Evolutionary conservation across 441 rosid species (phyloP).

Genomic region (Bruguiera hainesii): DNA sequence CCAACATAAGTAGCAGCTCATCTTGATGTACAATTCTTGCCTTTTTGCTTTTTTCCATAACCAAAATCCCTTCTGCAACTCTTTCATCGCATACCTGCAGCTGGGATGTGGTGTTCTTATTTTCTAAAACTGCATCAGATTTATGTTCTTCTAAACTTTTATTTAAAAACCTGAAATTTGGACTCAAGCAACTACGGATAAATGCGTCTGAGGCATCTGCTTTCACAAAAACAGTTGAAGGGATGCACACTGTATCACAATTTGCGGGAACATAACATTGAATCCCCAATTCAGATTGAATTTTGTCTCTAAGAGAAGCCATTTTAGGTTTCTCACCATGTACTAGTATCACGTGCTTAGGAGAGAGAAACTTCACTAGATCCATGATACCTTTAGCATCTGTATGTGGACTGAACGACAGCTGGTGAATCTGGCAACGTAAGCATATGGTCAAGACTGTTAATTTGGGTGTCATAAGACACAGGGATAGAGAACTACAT

Average conservation of each 20-base stretch:
- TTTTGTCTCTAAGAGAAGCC: conserved; percentile 64
- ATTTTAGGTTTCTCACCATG: conserved; percentile 95
- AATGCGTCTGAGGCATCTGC: conserved; percentile 67
- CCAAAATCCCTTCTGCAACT: conserved; percentile 53
- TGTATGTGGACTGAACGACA: conserved; percentile 93
- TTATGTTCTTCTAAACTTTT: conserved; percentile 22
- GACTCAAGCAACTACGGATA: conserved; percentile 52
- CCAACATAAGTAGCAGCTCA: conserved; percentile 48
- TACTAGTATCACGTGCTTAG: conserved; percentile 73
- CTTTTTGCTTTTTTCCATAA: conserved; percentile 49
- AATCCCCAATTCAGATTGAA: conserved; percentile 68
- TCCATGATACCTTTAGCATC: conserved; percentile 94
- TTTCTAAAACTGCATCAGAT: conserved; percentile 27
- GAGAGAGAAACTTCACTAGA: conserved; percentile 77
- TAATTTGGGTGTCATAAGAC: not conserved
- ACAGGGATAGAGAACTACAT: no score
- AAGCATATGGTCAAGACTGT: conserved; percentile 9
- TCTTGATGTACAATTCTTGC: conserved; percentile 74
- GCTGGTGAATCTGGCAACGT: conserved; percentile 72
- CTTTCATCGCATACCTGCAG: conserved; percentile 63
- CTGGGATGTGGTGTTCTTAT: conserved; percentile 13
- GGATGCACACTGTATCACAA: conserved; percentile 57
- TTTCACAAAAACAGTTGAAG: conserved; percentile 54
- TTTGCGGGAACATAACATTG: conserved; percentile 72
- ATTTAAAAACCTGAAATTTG: conserved; percentile 60